Evolutionary conservation across 768 basidiomycete species (phyloP).

Genomic region (Coprinopsis sp.): DNA sequence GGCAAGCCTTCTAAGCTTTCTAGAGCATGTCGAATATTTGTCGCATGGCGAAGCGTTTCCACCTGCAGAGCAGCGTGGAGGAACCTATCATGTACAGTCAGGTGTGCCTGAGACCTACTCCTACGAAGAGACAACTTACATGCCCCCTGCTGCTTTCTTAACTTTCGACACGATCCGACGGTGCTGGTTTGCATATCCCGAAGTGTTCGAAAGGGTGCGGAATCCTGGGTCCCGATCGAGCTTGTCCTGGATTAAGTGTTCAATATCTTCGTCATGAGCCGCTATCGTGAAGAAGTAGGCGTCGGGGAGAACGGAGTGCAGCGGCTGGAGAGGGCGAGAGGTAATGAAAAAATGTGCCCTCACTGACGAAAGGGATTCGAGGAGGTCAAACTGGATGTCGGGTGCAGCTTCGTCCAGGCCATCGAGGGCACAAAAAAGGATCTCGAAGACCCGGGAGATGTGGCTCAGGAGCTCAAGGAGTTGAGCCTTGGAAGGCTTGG

Average conservation of each 20-base stretch:
- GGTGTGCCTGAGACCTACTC: background rate
- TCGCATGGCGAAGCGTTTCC: background rate
- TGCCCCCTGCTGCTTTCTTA: background rate
- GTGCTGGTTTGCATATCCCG: too few relatives aligned
- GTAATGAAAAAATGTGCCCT: background rate
- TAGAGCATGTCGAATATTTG: background rate
- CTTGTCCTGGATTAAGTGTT: background rate
- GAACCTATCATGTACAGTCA: too few relatives aligned
- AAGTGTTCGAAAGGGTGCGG: background rate
- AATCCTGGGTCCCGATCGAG: background rate
- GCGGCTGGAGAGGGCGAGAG: background rate
- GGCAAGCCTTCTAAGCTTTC: background rate
- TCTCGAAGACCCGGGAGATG: background rate
- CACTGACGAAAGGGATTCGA: background rate
- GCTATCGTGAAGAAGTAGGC: background rate
- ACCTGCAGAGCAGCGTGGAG: background rate
- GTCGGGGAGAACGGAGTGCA: background rate
- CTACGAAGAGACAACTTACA: background rate
- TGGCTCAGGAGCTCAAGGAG: background rate
- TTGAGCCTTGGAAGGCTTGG: background rate
- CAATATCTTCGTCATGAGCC: constrained; percentile 2
- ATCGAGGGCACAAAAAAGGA: background rate
- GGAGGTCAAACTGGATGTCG: background rate
- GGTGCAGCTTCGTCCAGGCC: constrained; percentile 1
- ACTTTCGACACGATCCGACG: background rate